phyloP scores from a whole-genome alignment of 176 grass and related monocot genomes.

The Puya raimondii region DNA sequence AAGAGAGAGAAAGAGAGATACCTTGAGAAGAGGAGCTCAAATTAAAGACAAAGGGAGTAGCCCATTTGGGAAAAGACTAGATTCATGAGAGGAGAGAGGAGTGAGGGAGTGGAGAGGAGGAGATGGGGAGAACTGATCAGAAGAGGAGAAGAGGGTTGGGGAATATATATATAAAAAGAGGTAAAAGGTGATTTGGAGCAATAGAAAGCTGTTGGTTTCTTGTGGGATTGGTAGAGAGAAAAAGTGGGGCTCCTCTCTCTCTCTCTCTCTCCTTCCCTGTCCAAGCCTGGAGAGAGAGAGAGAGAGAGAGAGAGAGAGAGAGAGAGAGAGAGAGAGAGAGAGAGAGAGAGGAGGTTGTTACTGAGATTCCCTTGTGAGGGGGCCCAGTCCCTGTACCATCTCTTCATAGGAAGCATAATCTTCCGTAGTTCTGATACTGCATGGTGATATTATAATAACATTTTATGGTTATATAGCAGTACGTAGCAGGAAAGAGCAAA shows the following conservation, averaged over 20 bases:
- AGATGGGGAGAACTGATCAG: background rate
- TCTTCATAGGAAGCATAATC: constrained; percentile 6
- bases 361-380: constrained; percentile 45
- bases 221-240: constrained; percentile 21
- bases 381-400: constrained; percentile 18
- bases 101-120: background rate
- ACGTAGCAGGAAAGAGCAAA: constrained; percentile 8
- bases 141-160: background rate
- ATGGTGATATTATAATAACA: constrained; percentile 19
- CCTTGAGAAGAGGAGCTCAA: too few species aligned
- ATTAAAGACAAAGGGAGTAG: background rate
- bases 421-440: constrained; percentile 17
- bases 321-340: constrained; percentile 6
- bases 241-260: too few species aligned
- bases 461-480: constrained; percentile 29
- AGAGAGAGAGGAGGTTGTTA: constrained; percentile 37
- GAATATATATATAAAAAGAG: constrained; percentile 7
- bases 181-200: constrained; percentile 29
- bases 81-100: background rate
- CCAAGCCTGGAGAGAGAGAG: too few species aligned
- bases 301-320: background rate
- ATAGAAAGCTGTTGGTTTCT: constrained; percentile 36
- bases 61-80: background rate
- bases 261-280: too few species aligned
- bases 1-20: too few species aligned